These are phyloP conservation scores for Lathyrus sativus DNA, from an alignment of 306 rosid genomes.

Conservation along the genomic window DNA sequence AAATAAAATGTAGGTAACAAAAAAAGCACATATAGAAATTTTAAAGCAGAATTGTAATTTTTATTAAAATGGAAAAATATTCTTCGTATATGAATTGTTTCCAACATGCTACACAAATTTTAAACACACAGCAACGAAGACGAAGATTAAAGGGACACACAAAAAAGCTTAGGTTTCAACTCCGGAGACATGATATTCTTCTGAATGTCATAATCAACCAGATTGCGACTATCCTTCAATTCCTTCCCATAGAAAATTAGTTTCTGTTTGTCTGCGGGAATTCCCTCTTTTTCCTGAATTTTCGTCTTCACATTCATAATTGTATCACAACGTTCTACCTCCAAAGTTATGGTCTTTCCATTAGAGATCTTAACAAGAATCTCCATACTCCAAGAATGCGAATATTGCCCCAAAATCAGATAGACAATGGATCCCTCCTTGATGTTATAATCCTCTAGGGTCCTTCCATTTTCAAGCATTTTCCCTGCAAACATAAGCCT, in stretches of 20 bases:
- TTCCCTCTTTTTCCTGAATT: neutral
- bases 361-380: neutral
- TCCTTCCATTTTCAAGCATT: neutral
- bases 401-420: too few relatives aligned
- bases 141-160: too few relatives aligned
- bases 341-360: neutral
- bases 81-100: too few relatives aligned
- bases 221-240: neutral
- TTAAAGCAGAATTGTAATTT: too few relatives aligned
- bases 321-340: neutral
- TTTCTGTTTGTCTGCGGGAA: neutral
- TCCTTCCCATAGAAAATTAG: neutral
- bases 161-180: too few relatives aligned
- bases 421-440: neutral
- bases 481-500: neutral
- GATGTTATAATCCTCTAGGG: neutral
- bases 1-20: too few relatives aligned
- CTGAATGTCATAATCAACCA: neutral
- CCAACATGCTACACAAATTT: too few relatives aligned
- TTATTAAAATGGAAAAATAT: too few relatives aligned
- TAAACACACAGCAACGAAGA: too few relatives aligned
- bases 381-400: too few relatives aligned
- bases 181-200: too few relatives aligned
- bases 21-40: too few relatives aligned
- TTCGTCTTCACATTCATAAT: neutral